These are phyloP conservation scores for Fusarium compactum DNA, from an alignment of 2,329 filamentous ascomycete genomes.

Conservation along the genomic window DNA sequence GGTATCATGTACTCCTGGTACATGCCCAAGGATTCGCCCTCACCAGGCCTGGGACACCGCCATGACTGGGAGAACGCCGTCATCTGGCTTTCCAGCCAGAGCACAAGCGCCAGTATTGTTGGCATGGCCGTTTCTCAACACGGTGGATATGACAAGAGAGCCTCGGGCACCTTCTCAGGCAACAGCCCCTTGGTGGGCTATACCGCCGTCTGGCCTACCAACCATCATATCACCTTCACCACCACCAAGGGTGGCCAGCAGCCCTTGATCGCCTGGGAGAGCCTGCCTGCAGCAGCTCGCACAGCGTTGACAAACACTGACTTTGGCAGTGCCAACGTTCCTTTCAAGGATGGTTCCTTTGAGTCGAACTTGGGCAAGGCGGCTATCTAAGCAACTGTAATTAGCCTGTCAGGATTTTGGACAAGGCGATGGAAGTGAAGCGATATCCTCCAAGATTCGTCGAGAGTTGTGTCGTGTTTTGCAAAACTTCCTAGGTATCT, in stretches of 20 bases:
- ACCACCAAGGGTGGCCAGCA: conserved; percentile 54
- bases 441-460: not conserved
- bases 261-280: conserved; percentile 61
- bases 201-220: conserved; percentile 47
- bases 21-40: conserved; percentile 58
- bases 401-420: not conserved
- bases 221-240: conserved; percentile 56
- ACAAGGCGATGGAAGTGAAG: not conserved
- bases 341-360: conserved; percentile 54
- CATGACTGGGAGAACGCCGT: conserved; percentile 48
- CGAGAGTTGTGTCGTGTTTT: not conserved
- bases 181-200: conserved; percentile 52
- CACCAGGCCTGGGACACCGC: conserved; percentile 47
- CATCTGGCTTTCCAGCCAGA: conserved; percentile 46
- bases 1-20: conserved; percentile 62
- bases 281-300: conserved; percentile 52
- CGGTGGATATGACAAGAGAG: conserved; percentile 50
- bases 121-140: conserved; percentile 56
- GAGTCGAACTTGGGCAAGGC: conserved; percentile 40
- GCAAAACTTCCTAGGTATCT: not conserved
- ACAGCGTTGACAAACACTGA: conserved; percentile 55
- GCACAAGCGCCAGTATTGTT: conserved; percentile 45
- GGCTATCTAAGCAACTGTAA: conserved; percentile 7
- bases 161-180: conserved; percentile 43
- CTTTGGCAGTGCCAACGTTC: conserved; percentile 59